A percentile compares a stretch with the other conserved stretches of the same genome.
Evolutionary conservation across 2,329 filamentous ascomycete genomes (phyloP).

Genomic region (Trichoderma polysporum): DNA sequence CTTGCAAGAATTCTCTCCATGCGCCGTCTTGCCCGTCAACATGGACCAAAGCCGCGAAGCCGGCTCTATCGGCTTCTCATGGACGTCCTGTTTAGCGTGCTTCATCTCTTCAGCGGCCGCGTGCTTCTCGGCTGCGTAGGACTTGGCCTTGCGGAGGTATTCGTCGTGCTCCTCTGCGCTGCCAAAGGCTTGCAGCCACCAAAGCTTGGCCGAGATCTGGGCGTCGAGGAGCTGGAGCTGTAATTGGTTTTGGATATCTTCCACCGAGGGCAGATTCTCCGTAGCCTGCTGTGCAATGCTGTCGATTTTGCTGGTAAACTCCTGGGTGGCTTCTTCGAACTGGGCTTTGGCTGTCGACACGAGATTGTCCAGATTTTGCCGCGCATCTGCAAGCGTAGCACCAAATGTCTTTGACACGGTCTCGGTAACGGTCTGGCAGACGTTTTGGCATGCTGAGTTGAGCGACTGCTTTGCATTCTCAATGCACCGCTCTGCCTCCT

Average conservation of each 20-base stretch:
- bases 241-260: constrained; percentile 40
- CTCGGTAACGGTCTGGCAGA: constrained; percentile 30
- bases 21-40: constrained; percentile 27
- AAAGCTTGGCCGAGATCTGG: constrained; percentile 56
- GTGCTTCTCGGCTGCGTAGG: constrained; percentile 41
- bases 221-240: constrained; percentile 50
- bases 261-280: constrained; percentile 26
- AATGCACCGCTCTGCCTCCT: constrained; percentile 40
- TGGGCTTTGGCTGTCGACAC: constrained; percentile 25
- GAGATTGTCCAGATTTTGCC: constrained; percentile 27
- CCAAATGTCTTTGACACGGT: constrained; percentile 29
- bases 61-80: constrained; percentile 30
- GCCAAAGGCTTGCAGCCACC: constrained; percentile 56
- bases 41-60: constrained; percentile 26
- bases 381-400: constrained; percentile 26
- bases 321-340: constrained; percentile 23
- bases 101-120: constrained; percentile 33
- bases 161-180: constrained; percentile 46
- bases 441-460: constrained; percentile 33
- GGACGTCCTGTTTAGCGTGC: constrained; percentile 25
- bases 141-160: constrained; percentile 50
- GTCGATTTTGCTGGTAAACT: constrained; percentile 25
- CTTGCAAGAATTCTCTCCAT: constrained; percentile 17
- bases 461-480: constrained; percentile 37
- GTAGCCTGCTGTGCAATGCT: constrained; percentile 23